These are phyloP conservation scores for Cylindrodendrum hubeiense DNA, from an alignment of 2,329 filamentous ascomycete genomes.

Conservation along the genomic window DNA sequence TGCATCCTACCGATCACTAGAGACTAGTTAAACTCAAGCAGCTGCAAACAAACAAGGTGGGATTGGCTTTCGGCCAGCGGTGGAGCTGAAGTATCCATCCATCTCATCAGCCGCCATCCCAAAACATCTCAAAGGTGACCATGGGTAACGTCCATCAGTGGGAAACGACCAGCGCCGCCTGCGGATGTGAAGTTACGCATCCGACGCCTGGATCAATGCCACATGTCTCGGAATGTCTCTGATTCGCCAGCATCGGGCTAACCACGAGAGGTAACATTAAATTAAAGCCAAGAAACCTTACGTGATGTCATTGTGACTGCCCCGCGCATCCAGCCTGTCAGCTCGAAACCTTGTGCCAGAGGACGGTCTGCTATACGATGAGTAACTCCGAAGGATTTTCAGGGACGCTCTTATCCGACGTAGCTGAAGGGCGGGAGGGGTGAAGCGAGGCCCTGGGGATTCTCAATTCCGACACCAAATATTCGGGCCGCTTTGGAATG, in stretches of 20 bases:
- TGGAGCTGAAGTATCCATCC: not conserved
- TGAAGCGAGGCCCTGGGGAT: not conserved
- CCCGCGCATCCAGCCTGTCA: not conserved
- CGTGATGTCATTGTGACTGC: not conserved
- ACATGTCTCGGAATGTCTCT: not conserved
- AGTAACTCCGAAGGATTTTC: not conserved
- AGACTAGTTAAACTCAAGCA: not conserved
- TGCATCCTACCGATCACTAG: not conserved
- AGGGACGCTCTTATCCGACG: not conserved
- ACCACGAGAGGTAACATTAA: not conserved
- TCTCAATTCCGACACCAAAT: not conserved
- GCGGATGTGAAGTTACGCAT: not conserved
- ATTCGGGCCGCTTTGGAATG: not conserved
- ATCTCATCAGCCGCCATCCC: not conserved
- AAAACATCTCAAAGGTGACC: not conserved
- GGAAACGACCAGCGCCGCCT: not conserved
- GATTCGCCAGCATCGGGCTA: not conserved
- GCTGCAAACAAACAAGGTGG: not conserved
- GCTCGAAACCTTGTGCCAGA: not conserved
- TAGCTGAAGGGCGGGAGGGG: not conserved
- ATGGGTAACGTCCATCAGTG: not conserved
- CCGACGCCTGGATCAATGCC: not conserved
- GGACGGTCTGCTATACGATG: not conserved
- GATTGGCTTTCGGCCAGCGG: not conserved
- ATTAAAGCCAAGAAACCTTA: not conserved